Evolutionary conservation across 2,329 filamentous ascomycete genomes (phyloP), one percentile per base, ranked within the genome.

Genomic region (Botrytis cinerea): DNA sequence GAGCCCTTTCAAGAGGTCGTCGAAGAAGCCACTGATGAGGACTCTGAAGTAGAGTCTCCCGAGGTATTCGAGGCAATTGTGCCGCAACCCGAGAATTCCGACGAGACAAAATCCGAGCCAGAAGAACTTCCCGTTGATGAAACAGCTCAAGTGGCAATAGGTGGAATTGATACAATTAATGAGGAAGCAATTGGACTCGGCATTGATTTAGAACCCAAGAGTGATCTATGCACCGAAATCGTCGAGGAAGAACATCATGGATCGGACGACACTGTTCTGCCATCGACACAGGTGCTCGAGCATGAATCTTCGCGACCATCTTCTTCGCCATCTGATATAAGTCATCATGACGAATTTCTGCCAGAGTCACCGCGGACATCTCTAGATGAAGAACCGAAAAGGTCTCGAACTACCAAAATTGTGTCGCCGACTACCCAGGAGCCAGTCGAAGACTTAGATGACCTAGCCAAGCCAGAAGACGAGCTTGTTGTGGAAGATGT

Each of bases 281-380:
- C 66, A 73, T 62, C 54, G 2, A 73, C 48, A 48, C 68, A 68
- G 64, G 75, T 77, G 35, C 71, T 69, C 40, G 76, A 75, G 57
- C 68, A 61, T 8, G 69, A 72, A 28, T 78, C 77, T 16, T 79
- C 79, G 16, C 76, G 78, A 59, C 74, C 77, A 32, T 80, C 80
- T 14, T 80, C 78, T 5, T 79, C 80, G 5, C 78, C 77, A 5
- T 81, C 80, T 4, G 79, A 80, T 48, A 74, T 73, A 22, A 80
- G 79, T 71, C 76, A 76, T 28, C 78, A 77, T 60, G 76, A 80
- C 60, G 80, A 79, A 57, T 40, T 43, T 20, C 54, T 72, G 20
- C 61, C 73, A n/a, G 80, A 81, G 28, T 81, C 80, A 8, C 78
- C 78, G n/a, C 73, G 79, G 40, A 81, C 80, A 38, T 80, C 80